Percentiles rank a stretch among this genome's conserved stretches.
phyloP scores from a whole-genome alignment of 2,329 filamentous ascomycete species.

The Bisporella sp. region DNA sequence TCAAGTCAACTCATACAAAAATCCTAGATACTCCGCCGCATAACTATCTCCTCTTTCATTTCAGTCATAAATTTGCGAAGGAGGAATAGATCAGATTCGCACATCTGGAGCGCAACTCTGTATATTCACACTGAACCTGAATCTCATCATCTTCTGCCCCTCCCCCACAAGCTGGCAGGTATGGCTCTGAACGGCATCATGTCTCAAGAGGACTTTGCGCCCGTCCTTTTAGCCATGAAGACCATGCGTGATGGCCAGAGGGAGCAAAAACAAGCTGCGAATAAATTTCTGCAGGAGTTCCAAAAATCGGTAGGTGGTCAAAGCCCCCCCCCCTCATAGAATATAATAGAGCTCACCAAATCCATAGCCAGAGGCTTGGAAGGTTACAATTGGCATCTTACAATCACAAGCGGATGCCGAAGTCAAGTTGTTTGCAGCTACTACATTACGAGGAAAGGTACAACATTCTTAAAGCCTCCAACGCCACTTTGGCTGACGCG shows the following conservation, averaged over 20 bases:
- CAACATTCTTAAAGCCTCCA: constrained; percentile 12
- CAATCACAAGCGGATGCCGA: constrained; percentile 76
- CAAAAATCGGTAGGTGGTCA: constrained; percentile 82
- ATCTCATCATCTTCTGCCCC: constrained; percentile 14
- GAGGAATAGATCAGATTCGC: no score
- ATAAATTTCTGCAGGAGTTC: constrained; percentile 87
- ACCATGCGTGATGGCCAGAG: constrained; percentile 86
- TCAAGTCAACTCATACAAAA: no score
- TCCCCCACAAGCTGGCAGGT: constrained; percentile 23
- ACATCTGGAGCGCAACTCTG: no score
- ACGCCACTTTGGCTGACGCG: constrained; percentile 11
- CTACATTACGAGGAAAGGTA: constrained; percentile 97
- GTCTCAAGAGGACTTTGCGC: constrained; percentile 66
- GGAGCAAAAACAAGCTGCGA: constrained; percentile 79
- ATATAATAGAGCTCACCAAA: constrained; percentile 14
- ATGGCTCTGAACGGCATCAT: constrained; percentile 48
- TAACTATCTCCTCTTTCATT: no score
- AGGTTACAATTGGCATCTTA: constrained; percentile 76
- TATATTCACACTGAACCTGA: neutral
- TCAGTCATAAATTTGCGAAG: no score
- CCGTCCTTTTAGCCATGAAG: constrained; percentile 80
- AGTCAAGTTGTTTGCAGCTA: constrained; percentile 90
- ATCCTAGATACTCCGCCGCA: no score
- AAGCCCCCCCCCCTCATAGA: constrained; percentile 7
- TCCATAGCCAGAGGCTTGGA: constrained; percentile 79